phyloP scores from a whole-genome alignment of 176 grass and related monocot species.

The Lolium rigidum region DNA sequence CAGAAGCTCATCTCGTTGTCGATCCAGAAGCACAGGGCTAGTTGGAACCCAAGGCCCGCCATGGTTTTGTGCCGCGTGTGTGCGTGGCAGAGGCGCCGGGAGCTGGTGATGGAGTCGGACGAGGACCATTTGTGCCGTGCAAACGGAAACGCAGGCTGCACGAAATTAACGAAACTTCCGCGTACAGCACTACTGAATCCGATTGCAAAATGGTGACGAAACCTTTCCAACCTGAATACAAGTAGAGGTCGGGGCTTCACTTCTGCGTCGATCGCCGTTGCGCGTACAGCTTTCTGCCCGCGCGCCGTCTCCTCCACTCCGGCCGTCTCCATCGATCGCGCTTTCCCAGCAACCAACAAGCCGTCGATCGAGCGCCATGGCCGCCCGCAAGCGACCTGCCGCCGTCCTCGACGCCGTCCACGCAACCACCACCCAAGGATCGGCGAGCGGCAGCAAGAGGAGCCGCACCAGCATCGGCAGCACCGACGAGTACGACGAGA shows the following conservation, averaged over 20 bases:
- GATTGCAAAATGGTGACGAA: neutral
- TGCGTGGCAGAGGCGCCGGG: too few relatives aligned
- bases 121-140: neutral
- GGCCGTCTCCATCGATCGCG: neutral
- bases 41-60: too few relatives aligned
- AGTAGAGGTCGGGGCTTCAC: neutral
- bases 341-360: neutral
- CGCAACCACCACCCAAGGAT: neutral
- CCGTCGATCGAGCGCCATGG: neutral
- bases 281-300: neutral
- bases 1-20: too few relatives aligned
- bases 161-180: neutral
- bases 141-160: slow-evolving; percentile 2
- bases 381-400: slow-evolving; percentile 28
- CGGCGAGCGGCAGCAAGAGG: slow-evolving; percentile 10
- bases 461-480: neutral
- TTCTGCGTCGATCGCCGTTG: neutral
- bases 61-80: too few relatives aligned
- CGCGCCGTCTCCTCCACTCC: neutral
- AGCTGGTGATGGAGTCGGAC: neutral
- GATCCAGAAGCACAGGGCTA: too few relatives aligned
- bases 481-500: slow-evolving; percentile 8
- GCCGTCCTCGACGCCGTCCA: neutral
- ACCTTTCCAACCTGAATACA: neutral
- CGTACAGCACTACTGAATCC: too few relatives aligned